phyloP scores from a whole-genome alignment of 2,329 filamentous ascomycete species.

The Diaporthe citri region DNA sequence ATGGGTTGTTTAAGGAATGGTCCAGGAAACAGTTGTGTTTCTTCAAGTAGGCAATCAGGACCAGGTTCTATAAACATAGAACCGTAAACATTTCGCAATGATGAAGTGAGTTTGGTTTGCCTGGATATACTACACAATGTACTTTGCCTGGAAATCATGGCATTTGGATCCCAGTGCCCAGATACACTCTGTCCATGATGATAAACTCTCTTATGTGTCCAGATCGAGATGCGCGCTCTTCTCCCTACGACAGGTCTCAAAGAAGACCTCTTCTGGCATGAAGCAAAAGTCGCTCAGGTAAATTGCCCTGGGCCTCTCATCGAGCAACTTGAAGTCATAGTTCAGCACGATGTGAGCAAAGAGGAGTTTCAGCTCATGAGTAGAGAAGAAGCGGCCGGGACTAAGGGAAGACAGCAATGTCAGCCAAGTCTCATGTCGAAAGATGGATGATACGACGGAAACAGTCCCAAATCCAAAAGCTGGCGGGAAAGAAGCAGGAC shows the following conservation, averaged over 20 bases:
- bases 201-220: too few species aligned
- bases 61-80: too few species aligned
- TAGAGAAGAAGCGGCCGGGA: constrained; percentile 22
- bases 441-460: background rate
- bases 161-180: background rate
- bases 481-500: background rate
- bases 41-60: too few species aligned
- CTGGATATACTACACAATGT: background rate
- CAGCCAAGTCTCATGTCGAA: background rate
- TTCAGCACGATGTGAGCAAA: constrained; percentile 20
- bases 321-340: constrained; percentile 6
- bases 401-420: background rate
- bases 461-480: background rate
- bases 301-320: background rate
- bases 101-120: background rate
- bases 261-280: background rate
- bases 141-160: too few species aligned
- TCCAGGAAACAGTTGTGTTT: too few species aligned
- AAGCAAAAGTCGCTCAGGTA: constrained; percentile 15
- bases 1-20: too few species aligned
- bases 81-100: background rate
- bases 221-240: constrained; percentile 7
- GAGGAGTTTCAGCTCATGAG: constrained; percentile 19
- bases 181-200: background rate
- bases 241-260: constrained; percentile 1